Evolutionary conservation across 371 early-diverging fungal species (phyloP), one percentile per base, ranked within the genome.

Genomic region (Rhizomucor miehei): DNA sequence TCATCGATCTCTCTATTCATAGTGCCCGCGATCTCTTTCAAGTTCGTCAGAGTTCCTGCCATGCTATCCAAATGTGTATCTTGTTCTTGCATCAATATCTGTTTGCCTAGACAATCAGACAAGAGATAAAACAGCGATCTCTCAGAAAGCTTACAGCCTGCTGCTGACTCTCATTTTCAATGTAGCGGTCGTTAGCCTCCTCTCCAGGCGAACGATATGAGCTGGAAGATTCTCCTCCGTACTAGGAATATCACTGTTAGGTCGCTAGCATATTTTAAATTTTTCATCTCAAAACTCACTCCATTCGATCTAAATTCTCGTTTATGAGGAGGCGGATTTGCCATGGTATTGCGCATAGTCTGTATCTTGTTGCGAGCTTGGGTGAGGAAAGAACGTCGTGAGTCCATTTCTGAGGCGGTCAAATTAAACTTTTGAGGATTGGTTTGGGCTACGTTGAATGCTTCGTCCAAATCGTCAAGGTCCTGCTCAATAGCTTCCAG

Each of bases 1-100:
- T 85, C 82, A 35, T 80, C 79, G 9, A 85, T 66, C 49, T 85
- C 85, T 56, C 54, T 40, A 45, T 82, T 73, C 82, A 85, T 81
- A 1, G 81, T 81, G 8, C 81, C 73, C 34, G 85, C 85, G 56
- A 85, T 85, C 43, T 80, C 85, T 43, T 81, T 75, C 49, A 85
- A 73, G 50, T 85, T 82, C 5, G 73, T 59, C 12, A 83, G 62
- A 5, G 85, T 85, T 14, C 80, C 79, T 61, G 80, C 75, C 52
- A 85, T 79, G 24, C 71, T 67, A 29, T 85, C 82, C 59, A 85
- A 56, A 38, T 85, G 85, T 14, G 72, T 71, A 40, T 85, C 85
- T 60, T 85, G 85, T 36, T 85, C 81, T 60, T 78, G 71, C 67
- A 85, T 66, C 54, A 85, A 56, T 34, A 80, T 63, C 82, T 79